Percentiles rank a stretch among this genome's conserved stretches.
Evolutionary conservation across 495 filamentous ascomycete species (phyloP).

Genomic region (Alectoria sarmentosa): DNA sequence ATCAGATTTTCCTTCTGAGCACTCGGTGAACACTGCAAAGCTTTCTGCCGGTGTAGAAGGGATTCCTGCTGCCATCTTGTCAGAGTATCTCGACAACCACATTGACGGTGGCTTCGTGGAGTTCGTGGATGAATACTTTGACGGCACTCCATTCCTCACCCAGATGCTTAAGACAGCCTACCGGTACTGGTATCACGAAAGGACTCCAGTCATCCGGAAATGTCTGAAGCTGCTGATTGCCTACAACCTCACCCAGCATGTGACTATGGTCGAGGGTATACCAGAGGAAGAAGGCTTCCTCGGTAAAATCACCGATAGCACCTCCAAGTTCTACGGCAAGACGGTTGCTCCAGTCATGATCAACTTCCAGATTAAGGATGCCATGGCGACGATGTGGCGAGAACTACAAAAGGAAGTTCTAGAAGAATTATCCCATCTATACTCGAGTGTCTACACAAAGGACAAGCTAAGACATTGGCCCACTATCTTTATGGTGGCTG

Average conservation of each 20-base stretch:
- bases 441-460: conserved; percentile 88
- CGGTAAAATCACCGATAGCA: conserved; percentile 70
- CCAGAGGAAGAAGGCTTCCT: conserved; percentile 69
- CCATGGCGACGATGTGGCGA: conserved; percentile 92
- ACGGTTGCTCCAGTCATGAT: conserved; percentile 92
- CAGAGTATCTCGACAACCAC: conserved; percentile 87
- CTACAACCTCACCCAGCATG: conserved; percentile 86
- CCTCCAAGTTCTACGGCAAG: conserved; percentile 78
- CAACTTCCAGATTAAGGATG: conserved; percentile 96
- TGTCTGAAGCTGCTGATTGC: conserved; percentile 85
- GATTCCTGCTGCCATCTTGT: conserved; percentile 64
- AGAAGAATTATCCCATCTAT: conserved; percentile 81
- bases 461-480: conserved; percentile 96
- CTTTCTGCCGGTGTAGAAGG: conserved; percentile 80
- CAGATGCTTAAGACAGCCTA: conserved; percentile 92
- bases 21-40: conserved; percentile 76
- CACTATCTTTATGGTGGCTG: conserved; percentile 91
- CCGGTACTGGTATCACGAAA: conserved; percentile 77
- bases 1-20: conserved; percentile 62
- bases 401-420: conserved; percentile 90
- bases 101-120: conserved; percentile 70
- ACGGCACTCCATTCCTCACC: conserved; percentile 85
- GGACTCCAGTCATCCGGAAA: conserved; percentile 79
- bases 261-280: conserved; percentile 84
- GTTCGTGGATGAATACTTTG: conserved; percentile 90